Evolutionary conservation across 2,329 filamentous ascomycete species (phyloP), one percentile per base, ranked within the genome.

Genomic region (Aspergillus alliaceus): DNA sequence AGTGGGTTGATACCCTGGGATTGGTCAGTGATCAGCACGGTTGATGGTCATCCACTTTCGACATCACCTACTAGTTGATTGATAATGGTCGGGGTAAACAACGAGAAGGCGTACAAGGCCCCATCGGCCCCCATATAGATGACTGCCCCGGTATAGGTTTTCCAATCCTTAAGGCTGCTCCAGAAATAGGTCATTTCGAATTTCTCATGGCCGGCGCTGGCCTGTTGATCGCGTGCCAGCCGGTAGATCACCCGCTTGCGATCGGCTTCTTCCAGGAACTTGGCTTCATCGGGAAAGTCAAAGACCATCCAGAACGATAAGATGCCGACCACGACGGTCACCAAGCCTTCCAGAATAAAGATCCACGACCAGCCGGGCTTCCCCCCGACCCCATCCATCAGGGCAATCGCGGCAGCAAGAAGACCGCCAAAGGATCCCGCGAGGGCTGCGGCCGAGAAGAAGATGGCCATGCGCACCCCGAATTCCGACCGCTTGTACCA

Each of bases 91-190:
- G 91, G 91, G 2, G 93, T 76, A 76, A 96, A 75, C 18, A 75
- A 61, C 22, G 72, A 75, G 52, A 75, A 75, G 1, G 72, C 72
- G 58, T 75, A 75, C 4, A 93, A 78, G 0, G 89, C 82, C 69
- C 87, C 88, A 62, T 90, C 84, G 37, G 81, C 82, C 1, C 90
- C 90, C 86, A 91, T 91, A 71, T 92, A 95, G 58, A 93, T 87
- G 44, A 90, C 73, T 72, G 90, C 89, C 12, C 85, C 88, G 1
- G 83, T 78, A 75, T 86, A 95, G 20, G 89, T 96, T 79, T 96
- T 96, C 88, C 90, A 96, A 69, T 96, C 91, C 57, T 83, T 87
- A 18, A 93, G 65, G 6, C 86, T 86, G 12, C 84, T 82, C 83
- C 85, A 90, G 58, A 95, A 82, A 70, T 91, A 92, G 3, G 78